Conservation (phyloP, 2,329 filamentous ascomycete genomes). For the Talaromyces sp. region DNA sequence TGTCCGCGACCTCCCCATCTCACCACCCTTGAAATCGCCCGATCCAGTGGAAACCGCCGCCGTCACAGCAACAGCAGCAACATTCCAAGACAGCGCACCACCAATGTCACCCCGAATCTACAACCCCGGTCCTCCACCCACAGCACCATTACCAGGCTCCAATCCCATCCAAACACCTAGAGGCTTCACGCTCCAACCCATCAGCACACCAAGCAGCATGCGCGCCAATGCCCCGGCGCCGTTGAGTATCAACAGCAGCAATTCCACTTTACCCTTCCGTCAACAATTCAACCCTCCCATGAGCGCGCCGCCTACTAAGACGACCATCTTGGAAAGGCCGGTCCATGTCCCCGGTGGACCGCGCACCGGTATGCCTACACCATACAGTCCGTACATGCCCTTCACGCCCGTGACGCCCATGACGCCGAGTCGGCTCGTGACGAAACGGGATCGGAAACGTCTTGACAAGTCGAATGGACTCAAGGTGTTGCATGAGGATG, state of each 20-base stretch:
- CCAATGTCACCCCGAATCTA: slow-evolving; percentile 59
- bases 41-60: slow-evolving; percentile 36
- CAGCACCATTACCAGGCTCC: slow-evolving; percentile 41
- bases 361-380: slow-evolving; percentile 49
- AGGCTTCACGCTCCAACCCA: slow-evolving; percentile 16
- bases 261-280: slow-evolving; percentile 43
- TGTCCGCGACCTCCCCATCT: slow-evolving; percentile 59
- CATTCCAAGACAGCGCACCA: slow-evolving; percentile 49
- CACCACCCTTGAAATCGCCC: slow-evolving; percentile 52
- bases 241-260: slow-evolving; percentile 30
- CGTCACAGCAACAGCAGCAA: slow-evolving; percentile 22
- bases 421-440: slow-evolving; percentile 48
- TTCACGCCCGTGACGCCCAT: slow-evolving; percentile 52
- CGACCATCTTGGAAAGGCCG: slow-evolving; percentile 49
- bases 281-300: slow-evolving; percentile 41
- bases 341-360: slow-evolving; percentile 38
- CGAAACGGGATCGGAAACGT: slow-evolving; percentile 44
- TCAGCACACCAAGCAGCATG: slow-evolving; percentile 11
- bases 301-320: slow-evolving; percentile 50
- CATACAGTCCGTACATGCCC: slow-evolving; percentile 53
- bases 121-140: slow-evolving; percentile 56
- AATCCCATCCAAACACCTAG: not conserved
- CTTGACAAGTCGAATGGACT: slow-evolving; percentile 45
- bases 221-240: slow-evolving; percentile 32
- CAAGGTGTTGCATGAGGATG: slow-evolving; percentile 47